phyloP scores from a whole-genome alignment of 1,284 basidiomycete species.

The Puccinia polysora region DNA sequence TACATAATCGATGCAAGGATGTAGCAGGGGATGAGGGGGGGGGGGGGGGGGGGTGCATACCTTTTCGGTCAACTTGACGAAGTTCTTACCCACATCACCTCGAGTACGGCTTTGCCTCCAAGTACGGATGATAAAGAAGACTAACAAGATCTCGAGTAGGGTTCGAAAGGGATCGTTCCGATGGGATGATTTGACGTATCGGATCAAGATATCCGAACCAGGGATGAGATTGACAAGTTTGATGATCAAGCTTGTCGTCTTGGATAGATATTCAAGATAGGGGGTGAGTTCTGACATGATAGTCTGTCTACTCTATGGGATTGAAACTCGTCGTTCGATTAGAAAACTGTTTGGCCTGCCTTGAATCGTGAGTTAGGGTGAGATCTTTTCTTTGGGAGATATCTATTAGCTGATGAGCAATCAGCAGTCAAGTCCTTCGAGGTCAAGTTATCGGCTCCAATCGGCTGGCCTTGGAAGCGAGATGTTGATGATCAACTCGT shows the following conservation, averaged over 20 bases:
- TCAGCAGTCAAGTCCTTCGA: no score
- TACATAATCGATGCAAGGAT: not conserved
- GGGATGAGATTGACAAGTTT: slow-evolving; percentile 60
- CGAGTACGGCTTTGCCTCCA: slow-evolving; percentile 82
- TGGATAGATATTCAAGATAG: slow-evolving; percentile 37
- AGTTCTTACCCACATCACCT: slow-evolving; percentile 67
- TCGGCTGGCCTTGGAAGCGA: no score
- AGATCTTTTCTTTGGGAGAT: no score
- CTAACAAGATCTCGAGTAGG: slow-evolving; percentile 79
- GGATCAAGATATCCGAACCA: slow-evolving; percentile 79
- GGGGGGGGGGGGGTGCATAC: slow-evolving; percentile 56
- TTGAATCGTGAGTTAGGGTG: no score
- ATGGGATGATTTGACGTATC: slow-evolving; percentile 76
- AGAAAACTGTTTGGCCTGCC: no score
- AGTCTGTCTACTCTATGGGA: no score
- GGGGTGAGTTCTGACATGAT: slow-evolving; percentile 31
- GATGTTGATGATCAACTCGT: no score
- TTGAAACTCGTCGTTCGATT: no score
- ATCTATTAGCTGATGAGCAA: no score
- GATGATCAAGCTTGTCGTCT: slow-evolving; percentile 59
- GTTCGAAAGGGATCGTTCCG: slow-evolving; percentile 78
- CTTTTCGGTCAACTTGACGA: slow-evolving; percentile 84
- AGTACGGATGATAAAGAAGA: slow-evolving; percentile 83
- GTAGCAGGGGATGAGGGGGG: not conserved
- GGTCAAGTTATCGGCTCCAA: no score